Percentiles rank a stretch among this genome's conserved stretches.
phyloP scores from a whole-genome alignment of 805 yeast species.

The Sugiyamaella mastotermitis region DNA sequence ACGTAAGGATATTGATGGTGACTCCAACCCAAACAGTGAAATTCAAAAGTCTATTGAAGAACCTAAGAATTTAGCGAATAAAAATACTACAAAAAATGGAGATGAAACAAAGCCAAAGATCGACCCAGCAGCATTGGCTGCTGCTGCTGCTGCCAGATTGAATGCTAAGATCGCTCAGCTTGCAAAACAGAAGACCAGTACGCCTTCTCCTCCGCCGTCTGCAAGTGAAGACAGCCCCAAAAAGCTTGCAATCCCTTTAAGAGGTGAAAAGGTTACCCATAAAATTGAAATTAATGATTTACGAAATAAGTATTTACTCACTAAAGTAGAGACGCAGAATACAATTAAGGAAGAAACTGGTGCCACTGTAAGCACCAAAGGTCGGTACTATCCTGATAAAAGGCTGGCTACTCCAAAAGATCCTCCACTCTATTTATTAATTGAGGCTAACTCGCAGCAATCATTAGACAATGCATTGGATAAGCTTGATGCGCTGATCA shows the following conservation, averaged over 20 bases:
- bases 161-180: slow-evolving; percentile 26
- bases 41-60: not conserved
- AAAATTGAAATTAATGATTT: slow-evolving; percentile 32
- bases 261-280: slow-evolving; percentile 16
- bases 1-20: too few species aligned
- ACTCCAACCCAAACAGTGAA: not conserved
- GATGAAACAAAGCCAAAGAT: slow-evolving; percentile 8
- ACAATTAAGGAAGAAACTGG: slow-evolving; percentile 28
- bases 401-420: slow-evolving; percentile 26
- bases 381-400: slow-evolving; percentile 32
- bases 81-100: not conserved
- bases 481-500: slow-evolving; percentile 53
- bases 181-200: slow-evolving; percentile 2
- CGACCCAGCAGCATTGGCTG: slow-evolving; percentile 27
- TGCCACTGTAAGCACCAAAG: slow-evolving; percentile 27
- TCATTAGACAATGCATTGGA: slow-evolving; percentile 51
- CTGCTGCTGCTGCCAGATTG: slow-evolving; percentile 30
- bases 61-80: too few species aligned
- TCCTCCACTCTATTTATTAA: slow-evolving; percentile 33
- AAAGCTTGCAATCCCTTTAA: slow-evolving; percentile 4
- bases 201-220: not conserved
- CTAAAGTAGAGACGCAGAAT: slow-evolving; percentile 30
- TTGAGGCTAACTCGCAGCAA: slow-evolving; percentile 54
- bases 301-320: slow-evolving; percentile 31
- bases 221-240: slow-evolving; percentile 1